Percentiles rank a stretch among this genome's conserved stretches.
phyloP scores from a whole-genome alignment of 2,329 filamentous ascomycete genomes.

The Sphaerulina populicola region DNA sequence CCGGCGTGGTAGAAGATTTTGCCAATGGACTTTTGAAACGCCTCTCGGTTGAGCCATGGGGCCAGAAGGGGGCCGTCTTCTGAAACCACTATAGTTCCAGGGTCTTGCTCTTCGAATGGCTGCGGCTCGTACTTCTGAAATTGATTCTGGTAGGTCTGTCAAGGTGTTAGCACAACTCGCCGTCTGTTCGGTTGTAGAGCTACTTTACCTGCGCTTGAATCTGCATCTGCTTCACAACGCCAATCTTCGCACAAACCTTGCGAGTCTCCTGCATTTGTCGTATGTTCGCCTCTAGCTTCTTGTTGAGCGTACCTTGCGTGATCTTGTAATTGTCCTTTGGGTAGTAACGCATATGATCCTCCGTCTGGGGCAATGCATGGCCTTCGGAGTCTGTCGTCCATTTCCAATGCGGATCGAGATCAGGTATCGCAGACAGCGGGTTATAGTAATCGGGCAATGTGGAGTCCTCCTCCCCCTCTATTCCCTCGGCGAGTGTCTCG shows the following conservation, averaged over 20 bases:
- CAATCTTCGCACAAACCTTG: conserved; percentile 92
- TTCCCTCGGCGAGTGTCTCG: conserved; percentile 87
- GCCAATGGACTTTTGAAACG: conserved; percentile 80
- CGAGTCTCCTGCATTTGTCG: conserved; percentile 93
- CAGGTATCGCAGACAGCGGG: conserved; percentile 72
- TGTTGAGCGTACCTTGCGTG: conserved; percentile 63
- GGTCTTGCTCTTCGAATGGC: conserved; percentile 77
- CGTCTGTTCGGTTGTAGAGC: conserved; percentile 33
- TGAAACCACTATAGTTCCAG: conserved; percentile 79
- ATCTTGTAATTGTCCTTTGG: conserved; percentile 67
- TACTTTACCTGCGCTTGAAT: conserved; percentile 61
- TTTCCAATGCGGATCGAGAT: conserved; percentile 65
- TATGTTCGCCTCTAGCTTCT: conserved; percentile 83
- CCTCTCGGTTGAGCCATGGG: conserved; percentile 69
- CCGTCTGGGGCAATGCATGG: conserved; percentile 76
- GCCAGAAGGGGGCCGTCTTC: conserved; percentile 85
- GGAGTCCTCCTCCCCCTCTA: conserved; percentile 68
- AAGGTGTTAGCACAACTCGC: conserved; percentile 17
- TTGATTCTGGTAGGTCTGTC: conserved; percentile 88
- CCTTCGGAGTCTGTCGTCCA: conserved; percentile 90
- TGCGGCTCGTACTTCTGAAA: conserved; percentile 93
- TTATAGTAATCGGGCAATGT: conserved; percentile 94
- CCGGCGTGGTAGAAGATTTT: conserved; percentile 95
- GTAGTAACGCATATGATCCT: conserved; percentile 72
- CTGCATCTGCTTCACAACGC: conserved; percentile 99